Base-by-base conservation (phyloP, 2,329 filamentous ascomycete species). In the Monilinia laxa region DNA sequence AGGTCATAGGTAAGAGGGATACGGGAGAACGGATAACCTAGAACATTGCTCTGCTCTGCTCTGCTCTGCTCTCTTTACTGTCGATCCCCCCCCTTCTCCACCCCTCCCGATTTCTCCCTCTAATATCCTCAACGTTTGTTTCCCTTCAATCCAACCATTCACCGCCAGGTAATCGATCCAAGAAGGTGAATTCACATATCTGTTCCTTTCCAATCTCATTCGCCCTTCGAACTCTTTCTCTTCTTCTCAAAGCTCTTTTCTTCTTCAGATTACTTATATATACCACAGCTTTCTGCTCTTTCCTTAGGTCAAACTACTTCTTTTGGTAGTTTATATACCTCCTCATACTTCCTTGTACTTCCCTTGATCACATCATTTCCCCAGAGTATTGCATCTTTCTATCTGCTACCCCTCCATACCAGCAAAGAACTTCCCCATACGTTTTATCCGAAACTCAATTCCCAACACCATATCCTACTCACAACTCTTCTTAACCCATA, bases 331-430 rank as follows among this genome's bases (percentile, higher is more conserved):
- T 23, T 35, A 20, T n/a, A 18, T 49, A 14, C 20, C 11, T 51
- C 18, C 45, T 49, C 18, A 14, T 20, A 28, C 42, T 28, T 45
- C 38, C 40, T 18, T 18, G 18, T 16, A n/a, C 40, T 38, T 51
- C 28, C 35, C 42, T 60, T 18, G 14, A 60, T 60, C 57, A 60
- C 57, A 60, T 60, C 57, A 60, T 60, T 60, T 38, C 57, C 57
- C 57, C 42, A 60, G 28, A 60, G 12, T 49, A 60, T 51, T 51
- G 28, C 57, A 60, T n/a, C 57, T 60, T 60, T 38, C 28, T 35
- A 23, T 23, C 7, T 14, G 23, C 20, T 18, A 35, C 57, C 57
- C 57, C 57, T 59, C 56, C 40, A 47, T 59, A 47, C 23, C 42
- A 49, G 35, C 7, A 35, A n/a, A 60, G 45, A 60, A 16, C 4